These are phyloP conservation scores for Fistulinella cinereoalba DNA, from an alignment of 1,284 basidiomycete genomes.

Conservation along the genomic window DNA sequence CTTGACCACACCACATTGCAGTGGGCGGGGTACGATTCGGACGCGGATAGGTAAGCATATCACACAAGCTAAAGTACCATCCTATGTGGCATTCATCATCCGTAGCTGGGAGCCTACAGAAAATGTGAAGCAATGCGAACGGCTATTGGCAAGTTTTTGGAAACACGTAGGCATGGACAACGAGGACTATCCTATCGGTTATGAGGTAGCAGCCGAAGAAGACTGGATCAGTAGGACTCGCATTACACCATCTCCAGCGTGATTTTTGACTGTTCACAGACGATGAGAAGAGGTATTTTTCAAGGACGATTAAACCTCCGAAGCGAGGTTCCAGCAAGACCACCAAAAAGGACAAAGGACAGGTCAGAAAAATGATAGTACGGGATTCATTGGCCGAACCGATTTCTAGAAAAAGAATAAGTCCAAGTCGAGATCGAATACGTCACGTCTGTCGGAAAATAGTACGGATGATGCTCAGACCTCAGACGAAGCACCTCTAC, in stretches of 20 bases:
- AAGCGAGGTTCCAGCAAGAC: conserved; percentile 26
- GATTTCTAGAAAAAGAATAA: conserved; percentile 15
- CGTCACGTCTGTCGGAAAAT: conserved; percentile 9
- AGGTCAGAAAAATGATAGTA: conserved; percentile 7
- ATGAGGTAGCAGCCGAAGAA: conserved; percentile 38
- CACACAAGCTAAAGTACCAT: neutral
- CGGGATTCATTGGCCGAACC: conserved; percentile 8
- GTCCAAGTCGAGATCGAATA: conserved; percentile 12
- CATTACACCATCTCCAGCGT: neutral
- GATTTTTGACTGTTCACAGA: conserved; percentile 20
- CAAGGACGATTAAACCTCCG: conserved; percentile 37
- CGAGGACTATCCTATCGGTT: conserved; percentile 47
- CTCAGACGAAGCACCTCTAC: conserved; percentile 4
- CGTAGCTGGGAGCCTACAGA: conserved; percentile 63
- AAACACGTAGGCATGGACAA: conserved; percentile 54
- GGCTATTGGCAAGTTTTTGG: conserved; percentile 63
- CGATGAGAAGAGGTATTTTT: conserved; percentile 44
- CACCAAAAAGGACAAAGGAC: conserved; percentile 9
- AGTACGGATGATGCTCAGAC: conserved; percentile 5
- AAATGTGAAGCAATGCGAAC: conserved; percentile 53
- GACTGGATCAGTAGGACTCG: conserved; percentile 50
- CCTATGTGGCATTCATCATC: neutral
- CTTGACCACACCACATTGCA: conserved; percentile 28
- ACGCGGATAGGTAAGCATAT: conserved; percentile 43
- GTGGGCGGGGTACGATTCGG: conserved; percentile 52